Percentiles rank a stretch among this genome's conserved stretches.
These are phyloP conservation scores for Prototheca wickerhamii DNA, from an alignment of 163 green algal genomes.

Conservation along the genomic window DNA sequence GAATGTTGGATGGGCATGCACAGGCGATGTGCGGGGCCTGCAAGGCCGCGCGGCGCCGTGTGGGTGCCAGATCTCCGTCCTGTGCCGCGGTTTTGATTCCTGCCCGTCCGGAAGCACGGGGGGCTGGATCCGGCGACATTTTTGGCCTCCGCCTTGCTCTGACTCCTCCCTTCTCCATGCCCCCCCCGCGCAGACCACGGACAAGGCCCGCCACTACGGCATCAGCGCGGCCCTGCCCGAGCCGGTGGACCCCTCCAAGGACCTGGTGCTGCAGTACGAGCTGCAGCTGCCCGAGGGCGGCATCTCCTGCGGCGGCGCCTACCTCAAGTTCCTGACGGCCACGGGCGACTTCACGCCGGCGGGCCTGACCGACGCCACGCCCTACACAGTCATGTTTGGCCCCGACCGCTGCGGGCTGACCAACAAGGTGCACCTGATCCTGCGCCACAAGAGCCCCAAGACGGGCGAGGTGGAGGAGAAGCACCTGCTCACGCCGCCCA, in stretches of 20 bases:
- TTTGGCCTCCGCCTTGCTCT: neutral
- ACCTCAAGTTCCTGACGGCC: constrained; percentile 82
- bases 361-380: constrained; percentile 55
- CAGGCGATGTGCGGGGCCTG: neutral
- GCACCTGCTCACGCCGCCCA: constrained; percentile 56
- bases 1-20: neutral
- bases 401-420: constrained; percentile 83
- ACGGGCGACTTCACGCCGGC: constrained; percentile 44
- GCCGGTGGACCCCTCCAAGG: constrained; percentile 50
- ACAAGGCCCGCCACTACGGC: constrained; percentile 73
- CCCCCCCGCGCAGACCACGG: constrained; percentile 37
- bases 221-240: constrained; percentile 43
- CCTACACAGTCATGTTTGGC: constrained; percentile 93
- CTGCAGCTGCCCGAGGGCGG: constrained; percentile 25
- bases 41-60: no score
- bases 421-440: constrained; percentile 81
- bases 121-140: no score
- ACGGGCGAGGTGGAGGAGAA: constrained; percentile 71
- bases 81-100: no score
- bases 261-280: constrained; percentile 49
- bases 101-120: neutral
- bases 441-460: constrained; percentile 58
- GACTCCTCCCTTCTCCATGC: neutral
- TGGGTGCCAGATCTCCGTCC: no score
- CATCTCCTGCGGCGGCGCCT: constrained; percentile 78